These are phyloP conservation scores for Amaranthus hypochondriacus DNA, from an alignment of 148 eudicot species.

Conservation along the genomic window DNA sequence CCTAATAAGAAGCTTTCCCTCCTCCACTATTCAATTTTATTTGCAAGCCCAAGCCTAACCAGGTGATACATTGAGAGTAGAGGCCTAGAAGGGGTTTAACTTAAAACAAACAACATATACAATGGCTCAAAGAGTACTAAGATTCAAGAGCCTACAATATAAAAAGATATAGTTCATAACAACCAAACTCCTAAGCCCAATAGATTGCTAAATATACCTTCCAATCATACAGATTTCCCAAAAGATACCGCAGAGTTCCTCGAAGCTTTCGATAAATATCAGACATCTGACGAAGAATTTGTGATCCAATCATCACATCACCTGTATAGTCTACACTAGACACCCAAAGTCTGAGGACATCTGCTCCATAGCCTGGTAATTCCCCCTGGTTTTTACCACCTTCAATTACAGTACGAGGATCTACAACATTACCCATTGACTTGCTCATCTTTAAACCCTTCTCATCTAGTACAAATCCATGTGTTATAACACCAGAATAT, in stretches of 20 bases:
- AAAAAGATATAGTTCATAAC: not conserved
- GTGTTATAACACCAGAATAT: conserved; percentile 76
- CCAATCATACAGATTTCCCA: conserved; percentile 92
- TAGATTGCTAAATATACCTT: conserved; percentile 40
- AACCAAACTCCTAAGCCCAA: not conserved
- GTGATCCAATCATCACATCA: conserved; percentile 84
- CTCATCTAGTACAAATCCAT: conserved; percentile 98
- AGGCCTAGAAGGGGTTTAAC: too few relatives aligned
- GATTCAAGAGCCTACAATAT: not conserved
- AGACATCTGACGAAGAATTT: conserved; percentile 94
- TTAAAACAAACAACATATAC: too few relatives aligned
- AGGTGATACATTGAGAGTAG: too few relatives aligned
- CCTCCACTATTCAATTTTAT: too few relatives aligned
- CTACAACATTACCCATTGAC: conserved; percentile 96
- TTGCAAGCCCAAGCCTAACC: too few relatives aligned
- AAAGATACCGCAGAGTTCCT: conserved; percentile 95
- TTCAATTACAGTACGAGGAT: conserved; percentile 79
- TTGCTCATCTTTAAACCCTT: conserved; percentile 98
- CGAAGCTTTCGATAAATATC: conserved; percentile 89
- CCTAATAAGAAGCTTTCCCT: too few relatives aligned
- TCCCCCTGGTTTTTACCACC: conserved; percentile 78
- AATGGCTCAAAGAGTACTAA: not conserved
- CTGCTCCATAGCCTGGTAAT: conserved; percentile 85
- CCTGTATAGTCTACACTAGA: conserved; percentile 96
- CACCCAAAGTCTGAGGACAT: conserved; percentile 98